These are phyloP conservation scores for Paraconiothyrium sp. DNA, from an alignment of 2,329 filamentous ascomycete genomes.

Conservation along the genomic window DNA sequence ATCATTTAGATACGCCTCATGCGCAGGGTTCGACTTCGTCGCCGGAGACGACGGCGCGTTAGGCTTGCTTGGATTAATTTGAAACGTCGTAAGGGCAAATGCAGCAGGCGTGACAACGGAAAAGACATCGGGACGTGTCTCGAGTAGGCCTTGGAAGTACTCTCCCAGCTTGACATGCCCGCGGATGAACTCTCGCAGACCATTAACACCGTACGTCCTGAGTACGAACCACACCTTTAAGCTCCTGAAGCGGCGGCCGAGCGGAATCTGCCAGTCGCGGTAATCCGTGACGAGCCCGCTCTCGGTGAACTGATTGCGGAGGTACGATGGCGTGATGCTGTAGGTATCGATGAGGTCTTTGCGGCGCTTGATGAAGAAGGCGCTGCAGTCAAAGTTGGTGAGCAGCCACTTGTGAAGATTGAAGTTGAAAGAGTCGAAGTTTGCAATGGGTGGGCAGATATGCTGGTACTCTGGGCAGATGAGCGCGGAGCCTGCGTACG, in stretches of 20 bases:
- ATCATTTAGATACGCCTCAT: slow-evolving; percentile 46
- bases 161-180: slow-evolving; percentile 76
- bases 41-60: slow-evolving; percentile 23
- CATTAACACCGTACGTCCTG: slow-evolving; percentile 79
- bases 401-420: slow-evolving; percentile 99
- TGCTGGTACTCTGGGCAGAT: slow-evolving; percentile 82
- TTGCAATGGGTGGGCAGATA: slow-evolving; percentile 67
- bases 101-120: slow-evolving; percentile 76
- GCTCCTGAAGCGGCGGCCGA: slow-evolving; percentile 86
- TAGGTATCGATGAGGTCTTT: slow-evolving; percentile 81
- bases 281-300: slow-evolving; percentile 90
- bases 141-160: slow-evolving; percentile 70
- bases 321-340: slow-evolving; percentile 80
- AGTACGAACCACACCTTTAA: slow-evolving; percentile 97
- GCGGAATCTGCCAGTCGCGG: slow-evolving; percentile 95
- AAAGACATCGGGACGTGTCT: slow-evolving; percentile 73
- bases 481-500: slow-evolving; percentile 88
- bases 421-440: slow-evolving; percentile 89
- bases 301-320: slow-evolving; percentile 83
- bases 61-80: slow-evolving; percentile 54
- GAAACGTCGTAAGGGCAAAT: slow-evolving; percentile 84
- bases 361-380: slow-evolving; percentile 80
- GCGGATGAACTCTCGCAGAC: slow-evolving; percentile 77
- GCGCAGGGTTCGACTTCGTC: slow-evolving; percentile 35
- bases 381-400: slow-evolving; percentile 86